Base-by-base conservation (phyloP, 768 basidiomycete species). In the Suillus ampliporus region DNA sequence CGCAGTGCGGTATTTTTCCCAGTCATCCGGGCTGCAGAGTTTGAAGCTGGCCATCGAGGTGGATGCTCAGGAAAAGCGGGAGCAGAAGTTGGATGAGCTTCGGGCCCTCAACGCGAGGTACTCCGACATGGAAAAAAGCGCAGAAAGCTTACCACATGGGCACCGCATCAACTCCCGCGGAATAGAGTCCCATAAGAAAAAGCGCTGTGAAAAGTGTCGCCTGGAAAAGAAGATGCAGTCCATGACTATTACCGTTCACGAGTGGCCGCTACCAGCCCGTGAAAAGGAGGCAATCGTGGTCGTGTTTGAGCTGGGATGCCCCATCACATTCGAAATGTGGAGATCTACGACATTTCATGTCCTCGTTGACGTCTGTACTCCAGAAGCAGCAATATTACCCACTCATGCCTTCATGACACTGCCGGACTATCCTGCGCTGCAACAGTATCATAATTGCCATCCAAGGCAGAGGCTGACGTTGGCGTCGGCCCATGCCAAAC, bases 221-320 rank as follows among this genome's bases (percentile, higher is more conserved):
- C 53, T 75, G 19, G 59, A 74, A 28, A 52, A 38, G 21, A 13
- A 67, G 57, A 69, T 72, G 0, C 26, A 40, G 0, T 23, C 0
- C 0, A 64, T 83, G 69, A 4, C 35, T 0, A 83, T 85, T 34
- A 0, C 35, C 1, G 64, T 80, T 11, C 73, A 81, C 40, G 84
- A 85, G 56, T 83, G 82, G 83, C 84, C 84, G 0, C 66, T 85
- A 44, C 82, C 84, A 0, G 34, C 61, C 4, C 44, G 67, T 15
- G 28, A 19, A 9, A n/a, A 67, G 4, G 31, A 60, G 9, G 74
- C 74, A 0, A 68, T 77, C 60, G 67, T 67, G 0, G 72, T 77
- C 21, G 67, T 84, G 1, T 85, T 85, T 53, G 82, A 85, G 64
- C 64, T 83, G 4, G 62, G 68, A 15, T 76, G 76, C 57, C 84